phyloP scores from a whole-genome alignment of 306 rosid species.

The Quercus dentata region DNA sequence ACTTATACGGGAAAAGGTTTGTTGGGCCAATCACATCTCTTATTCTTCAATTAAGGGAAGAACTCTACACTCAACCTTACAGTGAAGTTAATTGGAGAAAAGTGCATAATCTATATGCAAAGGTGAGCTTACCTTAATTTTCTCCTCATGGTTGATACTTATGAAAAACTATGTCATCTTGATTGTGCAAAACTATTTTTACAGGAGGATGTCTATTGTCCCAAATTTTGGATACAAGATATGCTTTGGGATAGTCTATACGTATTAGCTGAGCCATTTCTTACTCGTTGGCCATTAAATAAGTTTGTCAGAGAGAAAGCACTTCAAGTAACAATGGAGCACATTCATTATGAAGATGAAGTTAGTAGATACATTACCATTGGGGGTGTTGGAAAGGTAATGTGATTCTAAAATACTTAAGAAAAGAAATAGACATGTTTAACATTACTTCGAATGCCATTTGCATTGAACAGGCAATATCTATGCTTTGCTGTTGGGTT shows the following conservation, averaged over 20 bases:
- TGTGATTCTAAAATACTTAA: background rate
- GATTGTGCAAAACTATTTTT: background rate
- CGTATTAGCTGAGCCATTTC: conserved; percentile 7
- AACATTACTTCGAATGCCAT: background rate
- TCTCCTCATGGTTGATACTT: background rate
- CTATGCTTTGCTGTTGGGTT: conserved; percentile 44
- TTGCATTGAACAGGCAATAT: conserved; percentile 12
- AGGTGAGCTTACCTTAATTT: no score
- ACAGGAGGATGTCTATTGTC: conserved; percentile 66
- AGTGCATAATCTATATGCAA: no score
- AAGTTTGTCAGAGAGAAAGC: conserved; percentile 26
- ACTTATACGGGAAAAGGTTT: no score
- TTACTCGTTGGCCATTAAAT: conserved; percentile 46
- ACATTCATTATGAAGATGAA: background rate
- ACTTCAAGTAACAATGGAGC: conserved; percentile 20
- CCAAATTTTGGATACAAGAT: conserved; percentile 60
- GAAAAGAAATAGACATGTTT: background rate
- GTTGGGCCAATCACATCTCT: no score
- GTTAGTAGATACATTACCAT: conserved; percentile 2
- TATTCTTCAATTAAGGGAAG: no score
- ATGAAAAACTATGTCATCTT: background rate
- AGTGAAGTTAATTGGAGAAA: no score
- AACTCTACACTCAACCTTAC: no score
- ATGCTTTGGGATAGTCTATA: conserved; percentile 67
- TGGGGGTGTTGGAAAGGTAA: conserved; percentile 35